Evolutionary conservation across 2,329 filamentous ascomycete genomes (phyloP).

Genomic region (Daldinia sp.): DNA sequence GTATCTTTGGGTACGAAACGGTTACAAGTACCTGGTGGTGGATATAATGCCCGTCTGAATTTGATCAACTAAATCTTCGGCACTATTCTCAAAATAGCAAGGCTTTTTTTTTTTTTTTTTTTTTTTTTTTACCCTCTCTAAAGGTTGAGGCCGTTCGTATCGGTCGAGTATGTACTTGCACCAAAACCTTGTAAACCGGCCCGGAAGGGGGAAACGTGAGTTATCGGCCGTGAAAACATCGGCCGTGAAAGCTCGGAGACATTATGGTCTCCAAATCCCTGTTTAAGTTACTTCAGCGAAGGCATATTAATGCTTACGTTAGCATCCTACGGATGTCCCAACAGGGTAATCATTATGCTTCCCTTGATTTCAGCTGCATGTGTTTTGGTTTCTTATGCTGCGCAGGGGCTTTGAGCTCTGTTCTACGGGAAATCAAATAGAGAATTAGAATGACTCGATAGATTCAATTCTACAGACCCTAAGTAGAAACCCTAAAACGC

Average conservation of each 20-base stretch:
- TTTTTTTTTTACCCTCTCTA: too few relatives aligned
- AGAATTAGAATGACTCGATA: slow-evolving; percentile 25
- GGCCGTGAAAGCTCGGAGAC: not conserved
- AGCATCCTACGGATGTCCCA: not conserved
- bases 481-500: slow-evolving; percentile 41
- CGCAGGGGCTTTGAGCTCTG: not conserved
- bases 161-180: too few relatives aligned
- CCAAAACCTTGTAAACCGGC: too few relatives aligned
- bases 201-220: not conserved
- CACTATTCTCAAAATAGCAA: too few relatives aligned
- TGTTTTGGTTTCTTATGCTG: not conserved
- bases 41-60: too few relatives aligned
- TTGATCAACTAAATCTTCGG: too few relatives aligned
- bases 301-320: not conserved
- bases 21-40: too few relatives aligned
- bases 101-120: too few relatives aligned
- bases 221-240: not conserved
- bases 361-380: not conserved
- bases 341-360: not conserved
- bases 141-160: too few relatives aligned
- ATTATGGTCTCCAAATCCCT: not conserved
- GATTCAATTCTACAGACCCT: slow-evolving; percentile 38
- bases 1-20: too few relatives aligned
- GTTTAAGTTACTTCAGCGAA: not conserved
- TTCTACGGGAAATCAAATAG: not conserved